Evolutionary conservation across 2,329 filamentous ascomycete species (phyloP), one percentile per base, ranked within the genome.

Genomic region (Monilinia aucupariae): DNA sequence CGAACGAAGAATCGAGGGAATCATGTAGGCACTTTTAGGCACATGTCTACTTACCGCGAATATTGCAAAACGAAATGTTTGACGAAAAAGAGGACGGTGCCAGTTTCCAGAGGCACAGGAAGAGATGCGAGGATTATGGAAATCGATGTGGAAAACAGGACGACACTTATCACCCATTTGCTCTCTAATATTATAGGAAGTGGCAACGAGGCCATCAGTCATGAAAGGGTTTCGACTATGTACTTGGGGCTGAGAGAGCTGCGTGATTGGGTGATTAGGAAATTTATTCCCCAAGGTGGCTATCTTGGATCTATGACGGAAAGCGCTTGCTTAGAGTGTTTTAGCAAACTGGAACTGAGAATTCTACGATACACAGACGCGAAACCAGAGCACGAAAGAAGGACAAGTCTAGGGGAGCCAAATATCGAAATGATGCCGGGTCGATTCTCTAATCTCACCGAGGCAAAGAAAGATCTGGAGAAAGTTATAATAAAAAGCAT

Each of bases 401-500:
- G 59, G 30, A 32, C 41, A 25, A 55, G 39, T 37, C 30, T 55
- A 48, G 64, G 66, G 1, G 66, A 68, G 39, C 61, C 41, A 30
- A 39, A 59, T 27, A 66, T 69, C 17, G 68, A 70, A 39, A 59
- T 67, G 60, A 68, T 70, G 68, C 68, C 66, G 1, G 30, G 61
- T 2, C 53, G 61, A 8, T 69, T 70, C 55, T 54, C 48, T 2
- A 59, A 45, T 39, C 45, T 70, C 7, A 54, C 62, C 22, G 59
- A 68, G 30, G 68, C 68, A 32, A 59, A 64, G 30, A 43, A 37
- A 17, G 25, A 64, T 22, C 47, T 70, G 37, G 69, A 70, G 41
- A 32, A 65, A 6, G 63, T 70, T 4, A 69, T 69, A n/a, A 49
- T 62, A 47, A 64, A 67, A 48, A 69, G 67, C 22, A 68, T 70